Evolutionary conservation across 345 rosid species (phyloP).

Genomic region (Aquilaria sinensis): DNA sequence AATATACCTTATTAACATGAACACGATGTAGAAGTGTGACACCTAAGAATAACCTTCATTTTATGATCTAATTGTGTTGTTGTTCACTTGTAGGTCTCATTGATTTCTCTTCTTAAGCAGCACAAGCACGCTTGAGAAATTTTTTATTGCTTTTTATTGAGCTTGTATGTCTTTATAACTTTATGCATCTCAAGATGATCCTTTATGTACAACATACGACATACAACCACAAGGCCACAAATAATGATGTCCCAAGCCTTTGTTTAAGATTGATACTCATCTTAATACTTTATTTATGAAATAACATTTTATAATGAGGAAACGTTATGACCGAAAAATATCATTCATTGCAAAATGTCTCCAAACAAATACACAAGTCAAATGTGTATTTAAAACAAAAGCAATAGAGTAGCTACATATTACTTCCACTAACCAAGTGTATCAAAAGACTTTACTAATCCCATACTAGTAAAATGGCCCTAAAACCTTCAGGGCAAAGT

Average conservation of each 20-base stretch:
- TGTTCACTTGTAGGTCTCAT: neutral
- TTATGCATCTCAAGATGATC: no score
- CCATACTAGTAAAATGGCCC: neutral
- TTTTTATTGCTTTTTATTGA: neutral
- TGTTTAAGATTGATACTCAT: neutral
- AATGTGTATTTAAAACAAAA: neutral
- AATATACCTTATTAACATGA: neutral
- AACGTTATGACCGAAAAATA: neutral
- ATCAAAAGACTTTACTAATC: neutral
- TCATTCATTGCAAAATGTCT: neutral
- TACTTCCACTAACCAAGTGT: neutral
- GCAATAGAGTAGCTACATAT: no score
- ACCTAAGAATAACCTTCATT: neutral
- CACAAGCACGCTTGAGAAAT: neutral
- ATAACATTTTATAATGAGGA: neutral
- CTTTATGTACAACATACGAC: no score
- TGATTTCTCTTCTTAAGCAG: neutral
- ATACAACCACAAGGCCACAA: no score
- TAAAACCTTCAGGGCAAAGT: neutral
- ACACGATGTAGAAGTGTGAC: neutral
- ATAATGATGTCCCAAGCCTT: neutral
- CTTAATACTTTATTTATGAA: neutral
- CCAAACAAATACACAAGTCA: neutral
- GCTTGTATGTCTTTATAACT: no score
- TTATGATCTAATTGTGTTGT: neutral